phyloP scores from a whole-genome alignment of 345 rosid genomes.

The Eucalyptus virginea region DNA sequence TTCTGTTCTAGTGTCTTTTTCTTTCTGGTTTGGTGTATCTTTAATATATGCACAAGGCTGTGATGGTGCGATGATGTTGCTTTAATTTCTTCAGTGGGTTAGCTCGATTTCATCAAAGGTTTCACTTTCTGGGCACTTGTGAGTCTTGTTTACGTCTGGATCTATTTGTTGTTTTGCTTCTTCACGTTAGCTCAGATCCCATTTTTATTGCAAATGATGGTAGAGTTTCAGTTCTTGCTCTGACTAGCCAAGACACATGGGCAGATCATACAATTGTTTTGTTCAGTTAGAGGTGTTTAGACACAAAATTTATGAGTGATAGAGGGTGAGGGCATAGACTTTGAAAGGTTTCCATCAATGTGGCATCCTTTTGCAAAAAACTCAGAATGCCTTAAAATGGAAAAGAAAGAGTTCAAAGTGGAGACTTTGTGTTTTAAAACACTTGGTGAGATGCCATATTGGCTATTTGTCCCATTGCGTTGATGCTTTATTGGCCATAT shows the following conservation, averaged over 20 bases:
- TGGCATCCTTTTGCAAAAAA: neutral
- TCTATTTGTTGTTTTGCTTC: neutral
- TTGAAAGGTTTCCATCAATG: neutral
- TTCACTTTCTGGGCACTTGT: neutral
- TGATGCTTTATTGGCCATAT: neutral
- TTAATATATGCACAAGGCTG: neutral
- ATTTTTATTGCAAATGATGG: neutral
- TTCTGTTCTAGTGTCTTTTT: neutral
- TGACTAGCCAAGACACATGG: neutral
- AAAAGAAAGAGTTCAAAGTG: neutral
- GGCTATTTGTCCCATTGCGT: neutral
- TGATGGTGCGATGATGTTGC: neutral
- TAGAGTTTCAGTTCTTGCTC: neutral
- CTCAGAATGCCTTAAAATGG: neutral
- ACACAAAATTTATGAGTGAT: neutral
- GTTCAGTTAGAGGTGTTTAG: neutral
- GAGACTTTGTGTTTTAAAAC: neutral
- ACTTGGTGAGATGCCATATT: neutral
- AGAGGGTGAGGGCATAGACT: neutral
- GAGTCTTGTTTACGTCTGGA: neutral
- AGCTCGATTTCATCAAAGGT: neutral
- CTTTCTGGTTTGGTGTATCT: neutral
- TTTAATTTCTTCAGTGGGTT: neutral
- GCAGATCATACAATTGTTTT: neutral
- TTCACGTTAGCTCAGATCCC: neutral